Evolutionary conservation across 2,329 filamentous ascomycete genomes (phyloP).

Genomic region (Pestalotiopsis sp.): DNA sequence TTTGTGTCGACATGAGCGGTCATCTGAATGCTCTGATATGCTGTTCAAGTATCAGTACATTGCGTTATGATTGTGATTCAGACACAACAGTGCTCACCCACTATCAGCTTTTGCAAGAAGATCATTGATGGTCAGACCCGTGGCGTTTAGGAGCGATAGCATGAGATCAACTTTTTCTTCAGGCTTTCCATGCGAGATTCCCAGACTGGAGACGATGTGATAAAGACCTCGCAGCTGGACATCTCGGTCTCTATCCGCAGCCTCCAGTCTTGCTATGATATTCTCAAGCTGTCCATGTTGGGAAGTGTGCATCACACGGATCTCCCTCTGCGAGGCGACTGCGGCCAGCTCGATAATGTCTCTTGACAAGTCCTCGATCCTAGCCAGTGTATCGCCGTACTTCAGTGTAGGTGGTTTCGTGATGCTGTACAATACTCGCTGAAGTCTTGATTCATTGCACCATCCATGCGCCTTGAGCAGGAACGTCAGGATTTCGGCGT

Average conservation of each 20-base stretch:
- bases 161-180: not conserved
- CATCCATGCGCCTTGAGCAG: not conserved
- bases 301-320: not conserved
- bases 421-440: not conserved
- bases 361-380: not conserved
- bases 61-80: too few relatives aligned
- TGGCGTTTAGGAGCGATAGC: not conserved
- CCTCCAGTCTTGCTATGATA: not conserved
- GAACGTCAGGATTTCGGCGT: not conserved
- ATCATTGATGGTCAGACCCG: not conserved
- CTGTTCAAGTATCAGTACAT: not conserved
- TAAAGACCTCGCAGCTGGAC: not conserved
- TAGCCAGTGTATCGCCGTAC: not conserved
- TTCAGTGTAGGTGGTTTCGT: not conserved
- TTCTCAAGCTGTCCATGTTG: not conserved
- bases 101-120: not conserved
- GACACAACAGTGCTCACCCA: too few relatives aligned
- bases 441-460: not conserved
- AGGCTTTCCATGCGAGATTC: not conserved
- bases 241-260: not conserved
- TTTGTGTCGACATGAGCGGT: not conserved
- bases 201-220: not conserved
- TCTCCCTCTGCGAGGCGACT: not conserved
- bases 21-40: not conserved
- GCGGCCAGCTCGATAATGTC: not conserved